phyloP scores from a whole-genome alignment of 495 filamentous ascomycete genomes.

The Echria macrotheca region DNA sequence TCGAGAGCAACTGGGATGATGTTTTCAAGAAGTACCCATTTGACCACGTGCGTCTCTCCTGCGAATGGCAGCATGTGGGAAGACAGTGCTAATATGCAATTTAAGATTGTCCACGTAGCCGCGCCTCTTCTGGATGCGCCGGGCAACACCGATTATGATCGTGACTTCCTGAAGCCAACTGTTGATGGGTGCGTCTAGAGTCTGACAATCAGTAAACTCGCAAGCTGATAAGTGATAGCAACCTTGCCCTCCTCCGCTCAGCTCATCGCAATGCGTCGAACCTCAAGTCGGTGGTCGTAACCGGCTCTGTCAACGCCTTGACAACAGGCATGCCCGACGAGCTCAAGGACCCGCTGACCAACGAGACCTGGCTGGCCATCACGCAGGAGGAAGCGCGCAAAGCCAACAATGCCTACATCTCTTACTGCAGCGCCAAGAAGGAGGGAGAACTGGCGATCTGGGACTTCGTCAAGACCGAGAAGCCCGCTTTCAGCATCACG shows the following conservation, averaged over 20 bases:
- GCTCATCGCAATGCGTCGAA: slow-evolving; percentile 22
- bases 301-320: slow-evolving; percentile 30
- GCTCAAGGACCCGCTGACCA: slow-evolving; percentile 23
- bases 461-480: slow-evolving; percentile 26
- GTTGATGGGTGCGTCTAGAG: slow-evolving; percentile 16
- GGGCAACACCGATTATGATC: slow-evolving; percentile 22
- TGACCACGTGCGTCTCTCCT: slow-evolving; percentile 12
- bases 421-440: slow-evolving; percentile 31
- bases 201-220: no score
- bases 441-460: slow-evolving; percentile 30
- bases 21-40: slow-evolving; percentile 12
- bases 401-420: slow-evolving; percentile 22
- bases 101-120: slow-evolving; percentile 17
- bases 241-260: slow-evolving; percentile 24
- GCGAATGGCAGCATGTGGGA: no score
- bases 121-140: slow-evolving; percentile 21
- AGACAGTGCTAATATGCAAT: no score
- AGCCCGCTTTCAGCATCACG: slow-evolving; percentile 23
- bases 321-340: slow-evolving; percentile 27
- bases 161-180: slow-evolving; percentile 19
- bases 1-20: slow-evolving; percentile 14
- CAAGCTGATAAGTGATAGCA: no score
- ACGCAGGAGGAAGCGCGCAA: slow-evolving; percentile 25
- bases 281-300: slow-evolving; percentile 33
- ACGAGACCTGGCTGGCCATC: slow-evolving; percentile 27